Evolutionary conservation across 345 rosid species (phyloP), one percentile per base, ranked within the genome.

Genomic region (Syzygium jambos): DNA sequence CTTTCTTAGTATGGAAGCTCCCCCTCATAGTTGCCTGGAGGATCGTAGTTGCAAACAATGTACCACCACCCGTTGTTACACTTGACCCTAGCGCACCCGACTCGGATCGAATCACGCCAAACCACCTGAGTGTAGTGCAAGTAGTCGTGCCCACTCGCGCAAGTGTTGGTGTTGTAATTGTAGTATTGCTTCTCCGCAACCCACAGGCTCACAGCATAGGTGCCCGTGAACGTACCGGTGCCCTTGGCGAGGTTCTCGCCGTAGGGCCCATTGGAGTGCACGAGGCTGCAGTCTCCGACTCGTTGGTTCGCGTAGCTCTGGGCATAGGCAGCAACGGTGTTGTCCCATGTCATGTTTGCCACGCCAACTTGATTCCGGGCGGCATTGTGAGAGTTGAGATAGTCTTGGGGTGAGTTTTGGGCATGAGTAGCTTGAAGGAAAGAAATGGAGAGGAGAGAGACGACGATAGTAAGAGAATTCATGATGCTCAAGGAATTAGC

Each of bases 41-140:
- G 90, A 57, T 88, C 9, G 8, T 90, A 90, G 65, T 10, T 90
- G 82, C 91, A 88, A 38, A 83, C 85, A 13, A 90, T 43, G 49
- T 86, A 90, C 86, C 27, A 21, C 84, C 91, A 87, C 25, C 89
- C 89, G 12, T 86, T 91, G 15, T 25, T 19, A 78, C 93, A 92
- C 34, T 65, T 29, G 17, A 80, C 89, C 49, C 68, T 89, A n/a
- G 78, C 90, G 16, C 92, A 90, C 1, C 94, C 90, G 1, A 92
- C 4, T 14, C 78, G 55, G 27, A 61, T 4, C 1, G 90, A 85
- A 5, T 88, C 29, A 0, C 82, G 8, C 92, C 94, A 90, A 14
- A 92, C 88, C 25, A 92, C 63, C n/a, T 91, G 88, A 55, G 92
- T 91, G 84, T 90, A 92, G 83, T 91, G 94, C 54, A 56, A 14